Percentiles rank a stretch among this genome's conserved stretches.
Conservation (phyloP, 2,329 filamentous ascomycete species). For the Pyricularia pennisetigena region DNA sequence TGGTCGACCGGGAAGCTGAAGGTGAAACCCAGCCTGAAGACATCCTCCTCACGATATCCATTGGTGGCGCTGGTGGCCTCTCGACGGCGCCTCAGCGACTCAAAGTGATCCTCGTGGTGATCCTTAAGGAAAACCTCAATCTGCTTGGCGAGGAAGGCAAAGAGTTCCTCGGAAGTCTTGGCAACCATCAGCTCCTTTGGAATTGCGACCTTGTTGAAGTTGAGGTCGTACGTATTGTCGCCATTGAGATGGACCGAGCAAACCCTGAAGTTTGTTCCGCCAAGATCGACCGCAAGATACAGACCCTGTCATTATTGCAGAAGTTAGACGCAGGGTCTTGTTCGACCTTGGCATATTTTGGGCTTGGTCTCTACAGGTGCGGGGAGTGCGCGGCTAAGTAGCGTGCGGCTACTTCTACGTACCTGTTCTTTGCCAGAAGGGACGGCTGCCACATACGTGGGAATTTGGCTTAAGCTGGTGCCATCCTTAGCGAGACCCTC, state of each 20-base stretch:
- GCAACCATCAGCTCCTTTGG: conserved; percentile 85
- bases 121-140: conserved; percentile 79
- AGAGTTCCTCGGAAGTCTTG: conserved; percentile 76
- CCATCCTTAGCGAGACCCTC: conserved; percentile 73
- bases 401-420: conserved; percentile 10
- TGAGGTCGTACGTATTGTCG: conserved; percentile 89
- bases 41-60: conserved; percentile 58
- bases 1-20: conserved; percentile 97
- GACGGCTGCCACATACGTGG: conserved; percentile 90
- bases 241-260: conserved; percentile 92
- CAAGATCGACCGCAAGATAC: conserved; percentile 95
- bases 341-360: not conserved
- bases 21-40: conserved; percentile 95
- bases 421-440: conserved; percentile 98
- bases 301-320: conserved; percentile 53
- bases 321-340: not conserved
- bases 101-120: conserved; percentile 83
- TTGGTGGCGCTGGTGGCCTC: conserved; percentile 47
- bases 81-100: conserved; percentile 55
- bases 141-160: conserved; percentile 85
- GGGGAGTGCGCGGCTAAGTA: conserved; percentile 1
- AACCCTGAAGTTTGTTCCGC: conserved; percentile 96
- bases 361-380: conserved; percentile 1
- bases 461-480: conserved; percentile 86
- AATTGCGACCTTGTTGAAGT: conserved; percentile 85